These are phyloP conservation scores for Phytophthora litchii DNA, from an alignment of 352 stramenopile species.

Conservation along the genomic window DNA sequence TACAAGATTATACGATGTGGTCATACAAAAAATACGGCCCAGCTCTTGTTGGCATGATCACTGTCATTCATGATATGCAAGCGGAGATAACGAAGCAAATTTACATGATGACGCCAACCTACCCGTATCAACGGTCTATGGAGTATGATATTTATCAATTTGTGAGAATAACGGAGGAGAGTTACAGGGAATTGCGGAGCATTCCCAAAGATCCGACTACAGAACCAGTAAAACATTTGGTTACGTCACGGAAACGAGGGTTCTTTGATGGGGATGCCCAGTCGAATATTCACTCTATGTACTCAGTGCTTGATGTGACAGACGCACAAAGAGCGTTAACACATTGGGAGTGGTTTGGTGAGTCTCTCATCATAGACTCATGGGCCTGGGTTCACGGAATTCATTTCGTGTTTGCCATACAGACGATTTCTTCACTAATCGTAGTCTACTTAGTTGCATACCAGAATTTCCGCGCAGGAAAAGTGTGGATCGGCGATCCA, in stretches of 20 bases:
- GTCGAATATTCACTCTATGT: slow-evolving; percentile 32
- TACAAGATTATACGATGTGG: slow-evolving; percentile 37
- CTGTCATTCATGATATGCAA: slow-evolving; percentile 34
- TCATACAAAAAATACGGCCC: slow-evolving; percentile 28
- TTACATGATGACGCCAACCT: slow-evolving; percentile 33
- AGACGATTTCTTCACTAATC: slow-evolving; percentile 32
- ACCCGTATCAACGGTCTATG: slow-evolving; percentile 35
- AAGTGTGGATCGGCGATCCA: slow-evolving; percentile 44
- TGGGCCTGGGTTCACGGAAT: slow-evolving; percentile 47
- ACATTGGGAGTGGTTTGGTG: slow-evolving; percentile 18
- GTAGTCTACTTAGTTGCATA: slow-evolving; percentile 24
- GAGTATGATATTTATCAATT: slow-evolving; percentile 38
- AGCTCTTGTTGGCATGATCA: slow-evolving; percentile 31
- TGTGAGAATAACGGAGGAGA: slow-evolving; percentile 19
- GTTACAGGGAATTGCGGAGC: slow-evolving; percentile 24
- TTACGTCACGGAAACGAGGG: slow-evolving; percentile 30
- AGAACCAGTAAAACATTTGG: slow-evolving; percentile 33
- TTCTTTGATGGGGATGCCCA: slow-evolving; percentile 40
- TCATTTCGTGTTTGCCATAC: slow-evolving; percentile 36
- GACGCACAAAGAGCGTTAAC: slow-evolving; percentile 9
- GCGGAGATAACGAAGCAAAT: slow-evolving; percentile 18
- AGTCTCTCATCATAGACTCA: slow-evolving; percentile 31
- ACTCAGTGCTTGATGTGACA: slow-evolving; percentile 16
- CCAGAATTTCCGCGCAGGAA: slow-evolving; percentile 18
- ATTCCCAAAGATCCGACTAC: slow-evolving; percentile 2